phyloP scores from a whole-genome alignment of 352 stramenopile genomes.

The Phytophthora pluvialis region DNA sequence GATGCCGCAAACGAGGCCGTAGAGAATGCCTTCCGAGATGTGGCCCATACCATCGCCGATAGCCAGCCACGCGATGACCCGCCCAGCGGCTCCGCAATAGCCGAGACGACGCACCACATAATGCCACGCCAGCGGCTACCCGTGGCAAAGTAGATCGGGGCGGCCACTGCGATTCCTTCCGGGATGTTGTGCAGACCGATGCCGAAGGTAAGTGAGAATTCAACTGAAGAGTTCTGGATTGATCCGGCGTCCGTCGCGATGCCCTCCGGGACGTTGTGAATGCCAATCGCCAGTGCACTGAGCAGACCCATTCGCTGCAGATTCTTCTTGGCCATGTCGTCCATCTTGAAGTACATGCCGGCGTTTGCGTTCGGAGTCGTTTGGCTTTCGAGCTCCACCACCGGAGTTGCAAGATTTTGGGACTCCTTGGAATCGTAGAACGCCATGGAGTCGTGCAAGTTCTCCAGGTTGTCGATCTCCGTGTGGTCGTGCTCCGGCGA shows the following conservation, averaged over 20 bases:
- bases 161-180: slow-evolving; percentile 94
- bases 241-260: slow-evolving; percentile 94
- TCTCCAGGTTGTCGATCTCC: slow-evolving; percentile 21
- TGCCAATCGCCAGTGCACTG: slow-evolving; percentile 92
- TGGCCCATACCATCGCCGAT: slow-evolving; percentile 76
- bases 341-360: slow-evolving; percentile 33
- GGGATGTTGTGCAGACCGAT: slow-evolving; percentile 98
- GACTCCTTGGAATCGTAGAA: slow-evolving; percentile 24
- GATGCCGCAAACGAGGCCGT: slow-evolving; percentile 93
- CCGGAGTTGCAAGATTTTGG: slow-evolving; percentile 1
- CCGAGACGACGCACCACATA: slow-evolving; percentile 91
- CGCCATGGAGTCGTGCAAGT: slow-evolving; percentile 30
- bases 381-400: slow-evolving; percentile 33
- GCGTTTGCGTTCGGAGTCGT: slow-evolving; percentile 33
- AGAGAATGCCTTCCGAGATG: slow-evolving; percentile 86
- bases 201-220: slow-evolving; percentile 89
- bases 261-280: slow-evolving; percentile 98
- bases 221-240: slow-evolving; percentile 88
- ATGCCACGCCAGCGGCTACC: slow-evolving; percentile 93
- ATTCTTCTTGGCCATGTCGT: slow-evolving; percentile 37
- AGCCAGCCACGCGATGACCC: slow-evolving; percentile 84
- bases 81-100: slow-evolving; percentile 90
- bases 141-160: slow-evolving; percentile 97
- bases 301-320: slow-evolving; percentile 90
- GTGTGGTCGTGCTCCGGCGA: slow-evolving; percentile 6